phyloP scores from a whole-genome alignment of 495 filamentous ascomycete genomes.

The Aspergillus olivimuriae region DNA sequence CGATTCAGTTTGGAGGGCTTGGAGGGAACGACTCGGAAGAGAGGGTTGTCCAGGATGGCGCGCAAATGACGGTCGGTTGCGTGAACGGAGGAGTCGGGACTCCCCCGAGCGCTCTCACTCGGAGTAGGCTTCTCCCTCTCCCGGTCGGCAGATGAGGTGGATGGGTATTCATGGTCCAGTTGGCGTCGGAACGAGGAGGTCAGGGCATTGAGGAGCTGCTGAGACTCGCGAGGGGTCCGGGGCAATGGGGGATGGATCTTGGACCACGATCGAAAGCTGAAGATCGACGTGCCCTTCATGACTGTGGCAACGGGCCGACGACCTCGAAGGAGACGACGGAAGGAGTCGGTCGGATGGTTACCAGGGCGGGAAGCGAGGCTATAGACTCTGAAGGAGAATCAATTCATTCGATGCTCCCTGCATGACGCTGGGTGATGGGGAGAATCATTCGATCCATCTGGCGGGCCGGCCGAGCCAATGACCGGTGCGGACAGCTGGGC shows the following conservation, averaged over 20 bases:
- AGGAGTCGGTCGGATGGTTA: too few species aligned
- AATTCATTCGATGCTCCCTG: too few species aligned
- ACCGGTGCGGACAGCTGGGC: too few species aligned
- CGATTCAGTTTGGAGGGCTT: slow-evolving; percentile 7
- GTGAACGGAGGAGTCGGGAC: slow-evolving; percentile 27
- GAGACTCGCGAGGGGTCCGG: slow-evolving; percentile 55
- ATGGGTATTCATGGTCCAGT: slow-evolving; percentile 60
- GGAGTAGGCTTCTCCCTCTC: slow-evolving; percentile 11
- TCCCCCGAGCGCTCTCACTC: slow-evolving; percentile 3
- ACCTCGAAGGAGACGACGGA: slow-evolving; percentile 8
- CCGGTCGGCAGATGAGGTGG: slow-evolving; percentile 22
- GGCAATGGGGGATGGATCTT: slow-evolving; percentile 68
- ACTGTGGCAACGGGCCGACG: not conserved
- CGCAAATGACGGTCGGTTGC: slow-evolving; percentile 52
- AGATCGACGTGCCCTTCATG: slow-evolving; percentile 39
- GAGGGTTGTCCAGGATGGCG: slow-evolving; percentile 64
- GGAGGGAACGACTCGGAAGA: slow-evolving; percentile 38
- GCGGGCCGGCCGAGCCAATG: too few species aligned
- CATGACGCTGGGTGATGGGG: too few species aligned
- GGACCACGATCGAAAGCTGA: slow-evolving; percentile 44
- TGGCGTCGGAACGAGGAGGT: slow-evolving; percentile 72
- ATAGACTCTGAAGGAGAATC: too few species aligned
- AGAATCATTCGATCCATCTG: too few species aligned
- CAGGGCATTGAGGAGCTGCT: slow-evolving; percentile 61
- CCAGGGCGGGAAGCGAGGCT: too few species aligned